These are phyloP conservation scores for Metahyphopichia silvanorum DNA, from an alignment of 805 yeast species.

Conservation along the genomic window DNA sequence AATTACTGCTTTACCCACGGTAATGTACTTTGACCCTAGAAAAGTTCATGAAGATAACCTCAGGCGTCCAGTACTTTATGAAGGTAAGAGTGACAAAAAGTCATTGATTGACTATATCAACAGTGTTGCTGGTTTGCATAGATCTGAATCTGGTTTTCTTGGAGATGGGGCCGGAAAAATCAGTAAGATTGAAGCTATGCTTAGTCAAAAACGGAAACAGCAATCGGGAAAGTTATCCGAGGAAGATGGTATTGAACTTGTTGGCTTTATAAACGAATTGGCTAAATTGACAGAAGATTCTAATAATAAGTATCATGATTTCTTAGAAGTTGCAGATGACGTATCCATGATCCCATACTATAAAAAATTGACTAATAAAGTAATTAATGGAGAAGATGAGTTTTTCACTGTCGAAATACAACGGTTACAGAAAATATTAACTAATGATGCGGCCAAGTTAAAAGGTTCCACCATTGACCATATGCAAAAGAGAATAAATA, in stretches of 20 bases:
- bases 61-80: conserved; percentile 22
- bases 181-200: conserved; percentile 14
- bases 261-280: conserved; percentile 11
- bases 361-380: conserved; percentile 42
- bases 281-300: conserved; percentile 3
- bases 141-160: conserved; percentile 32
- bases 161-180: conserved; percentile 30
- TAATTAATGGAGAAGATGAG: conserved; percentile 40
- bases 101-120: conserved; percentile 25
- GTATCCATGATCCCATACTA: conserved; percentile 40
- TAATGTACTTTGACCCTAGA: conserved; percentile 44
- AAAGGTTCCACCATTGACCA: conserved; percentile 46
- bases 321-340: conserved; percentile 11
- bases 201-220: conserved; percentile 2
- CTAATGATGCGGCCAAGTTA: conserved; percentile 30
- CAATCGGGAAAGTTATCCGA: neutral
- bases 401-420: conserved; percentile 44
- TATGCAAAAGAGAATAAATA: conserved; percentile 49
- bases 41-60: conserved; percentile 17
- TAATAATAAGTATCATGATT: neutral
- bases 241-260: conserved; percentile 6
- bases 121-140: conserved; percentile 20
- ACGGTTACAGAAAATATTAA: conserved; percentile 44
- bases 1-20: conserved; percentile 48
- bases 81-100: conserved; percentile 19